Evolutionary conservation across 129 eudicot genomes (phyloP).

Genomic region (Centella asiatica): DNA sequence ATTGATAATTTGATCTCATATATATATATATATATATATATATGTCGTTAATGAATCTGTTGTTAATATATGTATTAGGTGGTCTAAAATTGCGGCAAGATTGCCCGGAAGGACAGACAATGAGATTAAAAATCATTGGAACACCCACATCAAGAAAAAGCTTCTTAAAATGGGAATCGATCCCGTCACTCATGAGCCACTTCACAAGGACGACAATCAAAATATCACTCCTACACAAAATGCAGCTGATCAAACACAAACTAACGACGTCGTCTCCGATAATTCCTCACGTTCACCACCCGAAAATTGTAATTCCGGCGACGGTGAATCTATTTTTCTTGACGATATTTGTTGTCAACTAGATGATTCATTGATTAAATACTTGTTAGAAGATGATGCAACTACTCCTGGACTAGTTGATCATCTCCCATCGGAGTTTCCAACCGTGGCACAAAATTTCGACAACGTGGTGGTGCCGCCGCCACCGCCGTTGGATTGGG

Average conservation of each 20-base stretch:
- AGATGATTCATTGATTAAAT: conserved; percentile 58
- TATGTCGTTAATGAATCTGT: no score
- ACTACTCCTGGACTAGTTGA: conserved; percentile 28
- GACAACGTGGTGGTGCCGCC: conserved; percentile 9
- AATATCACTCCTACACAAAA: no score
- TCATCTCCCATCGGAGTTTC: conserved; percentile 45
- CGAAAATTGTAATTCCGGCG: conserved; percentile 12
- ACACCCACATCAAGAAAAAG: conserved; percentile 79
- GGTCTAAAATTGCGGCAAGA: conserved; percentile 79
- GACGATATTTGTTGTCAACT: conserved; percentile 29
- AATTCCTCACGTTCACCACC: conserved; percentile 47
- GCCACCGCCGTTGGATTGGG: no score
- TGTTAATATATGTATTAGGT: no score
- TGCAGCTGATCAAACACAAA: no score
- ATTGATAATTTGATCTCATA: no score
- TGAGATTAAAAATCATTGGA: conserved; percentile 80
- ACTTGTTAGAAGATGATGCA: conserved; percentile 52
- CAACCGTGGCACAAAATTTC: conserved; percentile 18
- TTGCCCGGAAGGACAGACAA: conserved; percentile 81
- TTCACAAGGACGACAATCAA: conserved; percentile 38
- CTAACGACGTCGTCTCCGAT: conserved; percentile 27
- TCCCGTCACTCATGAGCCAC: conserved; percentile 69
- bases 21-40: no score
- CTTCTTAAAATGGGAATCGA: conserved; percentile 74
- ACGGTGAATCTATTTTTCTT: conserved; percentile 31